These are phyloP conservation scores for Fusarium staphyleae DNA, from an alignment of 2,329 filamentous ascomycete species.

Conservation along the genomic window DNA sequence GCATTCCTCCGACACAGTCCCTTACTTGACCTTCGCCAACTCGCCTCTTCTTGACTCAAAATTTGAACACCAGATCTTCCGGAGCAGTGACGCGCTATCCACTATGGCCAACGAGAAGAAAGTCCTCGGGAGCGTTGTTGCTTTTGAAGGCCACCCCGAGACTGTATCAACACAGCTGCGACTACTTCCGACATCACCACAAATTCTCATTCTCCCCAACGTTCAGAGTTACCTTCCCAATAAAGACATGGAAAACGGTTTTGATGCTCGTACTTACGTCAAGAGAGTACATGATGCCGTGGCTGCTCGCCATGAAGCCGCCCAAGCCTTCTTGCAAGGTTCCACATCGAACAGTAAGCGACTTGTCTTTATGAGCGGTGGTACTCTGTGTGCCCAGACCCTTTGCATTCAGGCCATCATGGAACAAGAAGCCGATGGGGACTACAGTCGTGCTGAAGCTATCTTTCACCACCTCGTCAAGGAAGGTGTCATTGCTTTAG, in stretches of 20 bases:
- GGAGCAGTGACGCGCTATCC: conserved; percentile 24
- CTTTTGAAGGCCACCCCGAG: conserved; percentile 65
- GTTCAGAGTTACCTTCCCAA: conserved; percentile 56
- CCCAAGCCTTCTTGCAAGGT: conserved; percentile 58
- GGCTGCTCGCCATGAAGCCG: conserved; percentile 55
- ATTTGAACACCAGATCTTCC: conserved; percentile 15
- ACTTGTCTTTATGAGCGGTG: conserved; percentile 67
- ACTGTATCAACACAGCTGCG: conserved; percentile 65
- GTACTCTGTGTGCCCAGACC: conserved; percentile 61
- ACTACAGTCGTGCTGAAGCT: conserved; percentile 57
- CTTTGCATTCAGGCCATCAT: conserved; percentile 63
- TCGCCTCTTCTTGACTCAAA: conserved; percentile 3
- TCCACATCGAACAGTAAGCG: conserved; percentile 57
- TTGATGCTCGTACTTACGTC: conserved; percentile 51
- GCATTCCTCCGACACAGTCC: conserved; percentile 22
- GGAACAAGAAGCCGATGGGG: conserved; percentile 58
- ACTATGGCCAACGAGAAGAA: conserved; percentile 40
- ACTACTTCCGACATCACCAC: conserved; percentile 64
- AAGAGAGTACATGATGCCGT: conserved; percentile 60
- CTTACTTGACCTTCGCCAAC: conserved; percentile 15
- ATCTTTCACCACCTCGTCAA: conserved; percentile 60
- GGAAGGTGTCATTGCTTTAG: conserved; percentile 54
- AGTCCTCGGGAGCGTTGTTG: conserved; percentile 60
- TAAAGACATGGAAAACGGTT: conserved; percentile 39
- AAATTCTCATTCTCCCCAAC: conserved; percentile 64